Evolutionary conservation across 108 stramenopile genomes (phyloP).

Genomic region (Heterococcus sp.): DNA sequence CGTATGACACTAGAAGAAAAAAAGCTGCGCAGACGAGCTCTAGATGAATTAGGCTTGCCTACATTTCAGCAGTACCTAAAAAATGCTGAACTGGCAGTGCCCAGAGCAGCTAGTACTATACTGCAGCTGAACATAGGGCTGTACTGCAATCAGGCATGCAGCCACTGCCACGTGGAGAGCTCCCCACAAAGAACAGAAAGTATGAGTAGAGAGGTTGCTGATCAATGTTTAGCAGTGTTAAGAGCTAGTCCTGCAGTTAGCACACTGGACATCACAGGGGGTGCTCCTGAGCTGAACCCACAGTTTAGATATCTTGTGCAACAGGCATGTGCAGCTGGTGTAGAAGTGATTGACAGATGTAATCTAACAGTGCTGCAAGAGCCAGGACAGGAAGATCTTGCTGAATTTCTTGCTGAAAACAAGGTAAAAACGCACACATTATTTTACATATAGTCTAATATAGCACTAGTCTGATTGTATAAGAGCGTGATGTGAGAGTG

Average conservation of each 20-base stretch:
- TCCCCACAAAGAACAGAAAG: constrained; percentile 81
- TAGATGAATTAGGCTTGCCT: constrained; percentile 75
- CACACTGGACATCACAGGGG: constrained; percentile 91
- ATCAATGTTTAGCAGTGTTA: constrained; percentile 75
- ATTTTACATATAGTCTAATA: too few relatives aligned
- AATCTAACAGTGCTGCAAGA: constrained; percentile 91
- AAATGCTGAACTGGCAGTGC: constrained; percentile 9
- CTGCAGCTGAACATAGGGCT: constrained; percentile 95
- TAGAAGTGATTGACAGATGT: constrained; percentile 93
- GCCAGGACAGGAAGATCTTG: constrained; percentile 86
- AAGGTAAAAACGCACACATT: constrained; percentile 62
- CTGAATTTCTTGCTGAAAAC: constrained; percentile 83
- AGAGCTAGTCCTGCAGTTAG: constrained; percentile 70
- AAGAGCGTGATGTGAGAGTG: too few relatives aligned
- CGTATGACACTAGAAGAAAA: constrained; percentile 78
- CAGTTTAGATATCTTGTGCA: constrained; percentile 82
- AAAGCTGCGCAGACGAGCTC: constrained; percentile 73
- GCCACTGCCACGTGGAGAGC: constrained; percentile 65
- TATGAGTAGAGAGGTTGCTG: constrained; percentile 77
- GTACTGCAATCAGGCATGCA: constrained; percentile 84
- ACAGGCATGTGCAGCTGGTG: constrained; percentile 61
- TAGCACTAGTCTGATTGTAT: too few relatives aligned
- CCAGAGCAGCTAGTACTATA: constrained; percentile 48
- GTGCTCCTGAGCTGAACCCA: constrained; percentile 87
- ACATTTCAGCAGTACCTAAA: constrained; percentile 71